These are phyloP conservation scores for Fusarium concolor DNA, from an alignment of 2,329 filamentous ascomycete genomes.

Conservation along the genomic window DNA sequence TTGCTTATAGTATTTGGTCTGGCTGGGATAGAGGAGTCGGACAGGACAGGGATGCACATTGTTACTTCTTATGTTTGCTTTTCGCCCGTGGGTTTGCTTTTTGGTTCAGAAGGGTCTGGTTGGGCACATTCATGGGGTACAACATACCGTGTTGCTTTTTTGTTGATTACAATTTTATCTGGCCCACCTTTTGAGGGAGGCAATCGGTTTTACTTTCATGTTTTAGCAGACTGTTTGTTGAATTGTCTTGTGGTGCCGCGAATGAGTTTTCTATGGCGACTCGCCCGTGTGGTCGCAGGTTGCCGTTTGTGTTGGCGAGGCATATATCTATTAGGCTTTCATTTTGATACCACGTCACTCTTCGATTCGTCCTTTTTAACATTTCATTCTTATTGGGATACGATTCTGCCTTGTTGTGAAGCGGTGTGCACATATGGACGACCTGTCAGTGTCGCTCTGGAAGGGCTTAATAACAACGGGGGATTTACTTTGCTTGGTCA, in stretches of 20 bases:
- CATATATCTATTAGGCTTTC: slow-evolving; percentile 45
- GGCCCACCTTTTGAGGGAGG: slow-evolving; percentile 35
- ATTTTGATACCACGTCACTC: slow-evolving; percentile 48
- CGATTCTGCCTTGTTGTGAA: slow-evolving; percentile 5
- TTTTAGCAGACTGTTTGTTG: slow-evolving; percentile 40
- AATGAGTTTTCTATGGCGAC: slow-evolving; percentile 37
- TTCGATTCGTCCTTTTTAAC: slow-evolving; percentile 39
- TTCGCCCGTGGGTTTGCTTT: slow-evolving; percentile 20
- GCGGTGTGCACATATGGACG: neutral
- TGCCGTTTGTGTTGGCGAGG: slow-evolving; percentile 40
- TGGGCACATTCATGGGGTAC: slow-evolving; percentile 32
- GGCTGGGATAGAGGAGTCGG: slow-evolving; percentile 56
- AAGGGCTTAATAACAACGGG: neutral
- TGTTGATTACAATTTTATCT: slow-evolving; percentile 20
- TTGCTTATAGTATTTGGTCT: slow-evolving; percentile 51
- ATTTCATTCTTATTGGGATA: slow-evolving; percentile 17
- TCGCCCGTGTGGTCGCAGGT: slow-evolving; percentile 37
- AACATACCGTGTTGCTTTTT: slow-evolving; percentile 35
- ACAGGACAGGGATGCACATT: slow-evolving; percentile 39
- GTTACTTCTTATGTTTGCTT: slow-evolving; percentile 3
- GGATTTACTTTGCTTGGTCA: too few relatives aligned
- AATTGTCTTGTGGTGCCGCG: slow-evolving; percentile 11
- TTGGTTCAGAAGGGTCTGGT: slow-evolving; percentile 3
- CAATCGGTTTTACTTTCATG: slow-evolving; percentile 21
- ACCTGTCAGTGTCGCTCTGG: neutral